These are phyloP conservation scores for Yamadazyma songkhlaensis DNA, from an alignment of 1,139 yeast species.

Conservation along the genomic window DNA sequence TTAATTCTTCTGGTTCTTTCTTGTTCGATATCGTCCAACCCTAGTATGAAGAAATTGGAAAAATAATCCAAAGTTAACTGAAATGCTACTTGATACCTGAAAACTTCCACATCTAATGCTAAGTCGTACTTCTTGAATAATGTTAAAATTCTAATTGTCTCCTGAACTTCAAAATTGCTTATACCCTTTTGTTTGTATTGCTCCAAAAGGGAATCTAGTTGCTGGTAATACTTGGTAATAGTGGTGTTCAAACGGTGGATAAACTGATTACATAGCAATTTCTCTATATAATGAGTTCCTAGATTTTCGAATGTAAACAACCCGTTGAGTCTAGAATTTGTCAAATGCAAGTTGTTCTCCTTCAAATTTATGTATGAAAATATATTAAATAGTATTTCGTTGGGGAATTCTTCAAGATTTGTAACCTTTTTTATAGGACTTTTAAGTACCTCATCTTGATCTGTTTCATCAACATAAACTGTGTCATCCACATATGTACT, in stretches of 20 bases:
- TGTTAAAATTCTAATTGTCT: slow-evolving; percentile 3
- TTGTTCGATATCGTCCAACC: slow-evolving; percentile 7
- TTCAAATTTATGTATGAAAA: slow-evolving; percentile 28
- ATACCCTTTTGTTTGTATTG: slow-evolving; percentile 4
- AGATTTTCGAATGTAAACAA: slow-evolving; percentile 18
- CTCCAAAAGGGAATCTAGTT: slow-evolving; percentile 4
- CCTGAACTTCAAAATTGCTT: neutral
- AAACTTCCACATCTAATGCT: slow-evolving; percentile 15
- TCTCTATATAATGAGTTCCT: slow-evolving; percentile 8
- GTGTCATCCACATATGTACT: neutral
- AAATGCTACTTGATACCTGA: slow-evolving; percentile 14
- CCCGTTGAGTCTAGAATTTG: slow-evolving; percentile 22
- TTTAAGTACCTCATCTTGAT: too few relatives aligned
- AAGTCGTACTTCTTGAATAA: slow-evolving; percentile 8
- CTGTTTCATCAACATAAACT: too few relatives aligned
- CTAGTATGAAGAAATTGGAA: slow-evolving; percentile 8
- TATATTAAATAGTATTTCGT: slow-evolving; percentile 28
- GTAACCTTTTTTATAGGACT: neutral
- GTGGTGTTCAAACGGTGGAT: slow-evolving; percentile 19
- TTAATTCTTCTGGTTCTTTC: slow-evolving; percentile 13
- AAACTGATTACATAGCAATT: slow-evolving; percentile 18
- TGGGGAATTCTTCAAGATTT: slow-evolving; percentile 25
- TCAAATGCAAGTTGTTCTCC: slow-evolving; percentile 23
- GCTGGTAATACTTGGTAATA: slow-evolving; percentile 7
- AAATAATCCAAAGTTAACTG: slow-evolving; percentile 9